These are phyloP conservation scores for Vaucheria bursata DNA, from an alignment of 352 stramenopile genomes.

Conservation along the genomic window DNA sequence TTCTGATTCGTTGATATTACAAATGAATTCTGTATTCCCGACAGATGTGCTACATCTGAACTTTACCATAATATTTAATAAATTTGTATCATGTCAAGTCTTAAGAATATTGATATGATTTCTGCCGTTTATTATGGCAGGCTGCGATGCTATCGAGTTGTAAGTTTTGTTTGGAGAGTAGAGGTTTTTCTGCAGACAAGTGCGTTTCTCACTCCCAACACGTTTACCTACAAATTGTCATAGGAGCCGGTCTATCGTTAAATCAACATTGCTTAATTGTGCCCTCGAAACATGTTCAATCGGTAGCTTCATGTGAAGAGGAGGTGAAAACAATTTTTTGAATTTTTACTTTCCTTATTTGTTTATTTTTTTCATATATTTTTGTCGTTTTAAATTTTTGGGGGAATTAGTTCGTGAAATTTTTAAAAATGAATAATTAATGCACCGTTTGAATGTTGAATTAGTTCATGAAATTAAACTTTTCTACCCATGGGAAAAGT, in stretches of 20 bases:
- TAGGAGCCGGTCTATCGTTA: constrained; percentile 15
- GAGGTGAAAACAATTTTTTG: no score
- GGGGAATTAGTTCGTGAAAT: no score
- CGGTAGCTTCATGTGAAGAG: constrained; percentile 4
- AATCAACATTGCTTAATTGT: constrained; percentile 41
- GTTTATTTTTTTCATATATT: no score
- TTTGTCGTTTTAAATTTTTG: no score
- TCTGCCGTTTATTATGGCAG: neutral
- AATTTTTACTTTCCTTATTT: no score
- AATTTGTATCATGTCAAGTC: no score
- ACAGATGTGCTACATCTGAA: neutral
- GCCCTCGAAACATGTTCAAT: constrained; percentile 24
- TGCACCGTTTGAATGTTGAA: no score
- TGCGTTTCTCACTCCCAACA: constrained; percentile 33
- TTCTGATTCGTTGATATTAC: neutral
- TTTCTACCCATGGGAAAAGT: no score
- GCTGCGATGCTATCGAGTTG: neutral
- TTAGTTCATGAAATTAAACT: no score
- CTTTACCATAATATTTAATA: neutral
- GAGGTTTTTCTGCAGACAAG: neutral
- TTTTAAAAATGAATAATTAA: no score
- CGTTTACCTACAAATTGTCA: constrained; percentile 33
- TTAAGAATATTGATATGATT: no score
- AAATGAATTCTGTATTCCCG: neutral
- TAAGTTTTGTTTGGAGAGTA: neutral